Evolutionary conservation across 1,284 basidiomycete species (phyloP), one percentile per base, ranked within the genome.

Genomic region (Ganoderma multipileum): DNA sequence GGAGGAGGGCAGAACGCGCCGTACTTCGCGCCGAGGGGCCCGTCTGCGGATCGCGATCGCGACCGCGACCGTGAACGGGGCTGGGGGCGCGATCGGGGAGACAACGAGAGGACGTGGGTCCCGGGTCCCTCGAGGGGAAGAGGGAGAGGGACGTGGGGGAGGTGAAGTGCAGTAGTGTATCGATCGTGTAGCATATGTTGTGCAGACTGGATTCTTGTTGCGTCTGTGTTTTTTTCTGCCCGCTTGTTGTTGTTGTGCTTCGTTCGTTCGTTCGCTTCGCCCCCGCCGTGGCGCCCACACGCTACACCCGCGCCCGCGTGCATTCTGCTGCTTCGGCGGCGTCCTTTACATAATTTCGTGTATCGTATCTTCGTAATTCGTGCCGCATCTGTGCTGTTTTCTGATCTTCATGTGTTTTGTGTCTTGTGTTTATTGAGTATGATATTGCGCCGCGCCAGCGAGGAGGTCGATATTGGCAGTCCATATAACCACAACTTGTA

Each of bases 11-110:
- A 69, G 65, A 71, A 69, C 59, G 71, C 69, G 44, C 69, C 70
- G 28, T 67, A 65, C 52, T 67, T 67, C 12, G 65, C 73, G 14
- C 80, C 80, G 36, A 75, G 84, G 1, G 85, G 84, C 8, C 87
- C 85, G 9, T 84, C 83, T 11, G 84, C 83, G 3, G 84, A 82
- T 12, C 72, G 79, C 16, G 77, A 79, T 39, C 75, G 80, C 20
- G 67, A 69, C n/a, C 55, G 59, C 64, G 73, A 69, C 62, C 57
- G 65, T 60, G 16, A 11, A 64, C 64, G 68, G 18, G 69, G 71
- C 0, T 72, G 75, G 60, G 74, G 68, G 1, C 66, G 75, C 6
- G 71, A 71, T n/a, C 62, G 60, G 61, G 75, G 42, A 61, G 64
- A 62, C 73, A 57, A 44, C 64, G 69, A 61, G 50, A 61, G 70